Evolutionary conservation across 2,329 filamentous ascomycete species (phyloP), one percentile per base, ranked within the genome.

Genomic region (Colletotrichum neosansevieriae): DNA sequence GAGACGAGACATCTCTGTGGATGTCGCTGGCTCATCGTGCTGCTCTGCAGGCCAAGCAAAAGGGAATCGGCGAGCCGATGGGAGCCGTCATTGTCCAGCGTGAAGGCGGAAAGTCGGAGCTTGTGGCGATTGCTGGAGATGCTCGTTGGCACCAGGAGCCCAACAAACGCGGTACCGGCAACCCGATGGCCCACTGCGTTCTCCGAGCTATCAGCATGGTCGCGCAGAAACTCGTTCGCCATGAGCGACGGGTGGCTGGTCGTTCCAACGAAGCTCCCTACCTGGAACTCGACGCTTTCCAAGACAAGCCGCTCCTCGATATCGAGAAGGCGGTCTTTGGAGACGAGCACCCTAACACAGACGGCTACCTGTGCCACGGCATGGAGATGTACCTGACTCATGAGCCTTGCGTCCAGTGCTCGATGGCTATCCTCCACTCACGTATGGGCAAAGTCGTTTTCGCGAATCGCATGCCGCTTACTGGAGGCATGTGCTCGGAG

Each of bases 341-440:
- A 56, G 81, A 88, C 73, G 89, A 90, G 73, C 91, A 91, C 75
- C 88, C 86, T 45, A 87, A 85, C 71, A 86, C 88, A 36, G 92
- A 94, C 72, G 95, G 95, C 60, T 99, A 99, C 78, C 89, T 99
- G 19, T 98, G 95, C 80, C 94, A 97, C 72, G 93, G 94, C 62
- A 86, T 99, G 34, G 95, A 98, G 79, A 88, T 99, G 64, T 98
- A 98, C 81, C 85, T 97, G 69, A 97, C 94, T 2, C 94, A 98
- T 76, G 96, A 99, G 80, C 96, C 96, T 5, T 99, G 96, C 77
- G 88, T 97, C 69, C 97, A 97, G 88, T 99, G 96, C 80, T 94
- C 92, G 40, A 98, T 98, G 96, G 96, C 93, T 1, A 92, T 98
- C 73, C 85, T 98, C 21, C 94, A 98, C 77, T 98, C 95, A 9